Evolutionary conservation across 129 eudicot genomes (phyloP), one percentile per base, ranked within the genome.

Genomic region (Flaveria robusta): DNA sequence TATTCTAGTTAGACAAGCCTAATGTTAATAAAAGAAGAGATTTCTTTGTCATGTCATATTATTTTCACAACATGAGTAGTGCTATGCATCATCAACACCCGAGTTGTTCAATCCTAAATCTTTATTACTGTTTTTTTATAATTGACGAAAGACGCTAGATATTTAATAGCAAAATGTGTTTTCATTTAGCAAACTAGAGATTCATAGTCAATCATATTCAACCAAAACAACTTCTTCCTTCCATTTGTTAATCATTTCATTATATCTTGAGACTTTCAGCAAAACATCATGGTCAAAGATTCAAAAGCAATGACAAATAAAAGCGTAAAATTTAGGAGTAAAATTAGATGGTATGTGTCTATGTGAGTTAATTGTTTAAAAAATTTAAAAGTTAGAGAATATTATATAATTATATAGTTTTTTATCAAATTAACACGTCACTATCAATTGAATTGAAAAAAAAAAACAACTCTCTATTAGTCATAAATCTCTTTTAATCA

Each of bases 11-110:
- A 31, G 5, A 31, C 37, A 31, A 31, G 37, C 37, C 39, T 5
- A 5, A 34, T 34, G 39, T 34, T 34, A 34, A 34, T 7, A 34
- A 34, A 34, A 1, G 7, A 34, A 34, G 39, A 34, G 39, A 34
- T 34, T 34, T 34, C 39, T 5, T 34, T 5, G 7, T 34, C 39
- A 34, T 34, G 39, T 34, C 39, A 34, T 58, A 54, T 16, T 15
- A 47, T 66, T 11, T 70, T 24, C 45, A n/a, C 22, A 70, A 9
- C 62, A 70, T 24, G 45, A 14, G n/a, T 68, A 20, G 23, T 68
- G 3, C 2, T 14, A 43, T 24, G 19, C 37, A 68, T 20, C 56
- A 42, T 46, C 72, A 43, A 68, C 15, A 39, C 49, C 16, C 24
- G 49, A 11, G 24, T 46, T 29, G 10, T 47, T 70, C n/a, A 47